Base-by-base conservation (phyloP, 139 green algal species). In the Auxenochlorella protothecoides region DNA sequence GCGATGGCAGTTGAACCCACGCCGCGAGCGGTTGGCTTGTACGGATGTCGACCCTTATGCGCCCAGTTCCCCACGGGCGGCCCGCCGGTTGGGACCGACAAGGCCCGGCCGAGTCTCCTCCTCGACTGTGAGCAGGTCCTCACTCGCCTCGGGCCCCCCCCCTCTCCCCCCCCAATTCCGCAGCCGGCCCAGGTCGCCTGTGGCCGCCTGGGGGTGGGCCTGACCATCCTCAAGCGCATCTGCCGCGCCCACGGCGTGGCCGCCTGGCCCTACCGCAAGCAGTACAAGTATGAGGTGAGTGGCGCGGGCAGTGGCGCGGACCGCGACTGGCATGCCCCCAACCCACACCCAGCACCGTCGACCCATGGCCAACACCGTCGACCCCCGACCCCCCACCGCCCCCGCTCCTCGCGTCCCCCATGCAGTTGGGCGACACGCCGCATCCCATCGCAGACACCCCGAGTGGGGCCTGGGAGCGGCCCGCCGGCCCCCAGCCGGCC, bases 181-280 rank as follows among this genome's bases (percentile, higher is more conserved):
- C 57, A 62, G 57, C 57, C 57, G 9, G 11, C 57, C 9, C 9
- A 62, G 9, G 11, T 15, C 9, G 57, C 57, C 57, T 62, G 57
- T 11, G 57, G 9, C 57, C 9, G 11, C 9, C 74, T 83, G 63
- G 61, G 68, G 27, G 59, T 83, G 5, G 78, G 78, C 15, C 51
- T 73, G 56, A 78, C 68, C 53, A 69, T 72, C 52, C 72, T 83
- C 63, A 83, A 83, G 74, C 66, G 70, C 53, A 57, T 78, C 5
- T 83, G 78, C 70, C 68, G 78, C 27, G 63, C 53, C 14, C 52
- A 75, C 55, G 78, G 78, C 64, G 51, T 83, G 56, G 68, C 70
- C 4, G 66, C 74, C 54, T 83, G 78, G 78, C 78, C 78, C 15
- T 83, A 74, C 55, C 60, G 78, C 8, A 78, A 70, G n/a, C 78